Evolutionary conservation across 805 yeast genomes (phyloP).

Genomic region (Kuraishia piskuri): DNA sequence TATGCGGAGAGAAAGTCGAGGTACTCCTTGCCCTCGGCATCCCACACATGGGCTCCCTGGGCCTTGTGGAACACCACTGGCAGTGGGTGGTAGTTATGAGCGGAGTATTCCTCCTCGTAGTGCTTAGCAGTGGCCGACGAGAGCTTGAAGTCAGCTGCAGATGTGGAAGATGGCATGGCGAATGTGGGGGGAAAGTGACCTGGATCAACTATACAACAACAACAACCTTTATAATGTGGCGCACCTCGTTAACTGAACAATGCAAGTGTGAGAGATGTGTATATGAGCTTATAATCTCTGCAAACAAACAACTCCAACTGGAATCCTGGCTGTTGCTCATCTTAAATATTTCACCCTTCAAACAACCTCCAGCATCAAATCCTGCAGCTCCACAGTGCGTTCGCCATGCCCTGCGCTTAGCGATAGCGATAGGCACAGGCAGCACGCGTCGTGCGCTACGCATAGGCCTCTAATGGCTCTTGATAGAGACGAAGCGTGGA

Average conservation of each 20-base stretch:
- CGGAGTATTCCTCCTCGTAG: conserved; percentile 76
- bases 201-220: no score
- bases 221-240: no score
- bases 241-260: no score
- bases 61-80: conserved; percentile 92
- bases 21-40: conserved; percentile 93
- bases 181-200: neutral
- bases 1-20: conserved; percentile 90
- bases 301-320: no score
- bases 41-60: conserved; percentile 92
- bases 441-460: neutral
- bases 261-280: no score
- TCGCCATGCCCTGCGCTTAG: conserved; percentile 1
- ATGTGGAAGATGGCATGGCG: neutral
- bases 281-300: no score
- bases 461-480: neutral
- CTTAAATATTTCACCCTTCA: neutral
- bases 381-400: neutral
- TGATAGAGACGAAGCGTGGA: neutral
- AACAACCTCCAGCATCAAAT: neutral
- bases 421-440: neutral
- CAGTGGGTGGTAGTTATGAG: conserved; percentile 94
- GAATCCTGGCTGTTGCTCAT: no score
- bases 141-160: conserved; percentile 31
- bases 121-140: conserved; percentile 58